These are phyloP conservation scores for Colletotrichum lentis DNA, from an alignment of 2,329 filamentous ascomycete species.

Conservation along the genomic window DNA sequence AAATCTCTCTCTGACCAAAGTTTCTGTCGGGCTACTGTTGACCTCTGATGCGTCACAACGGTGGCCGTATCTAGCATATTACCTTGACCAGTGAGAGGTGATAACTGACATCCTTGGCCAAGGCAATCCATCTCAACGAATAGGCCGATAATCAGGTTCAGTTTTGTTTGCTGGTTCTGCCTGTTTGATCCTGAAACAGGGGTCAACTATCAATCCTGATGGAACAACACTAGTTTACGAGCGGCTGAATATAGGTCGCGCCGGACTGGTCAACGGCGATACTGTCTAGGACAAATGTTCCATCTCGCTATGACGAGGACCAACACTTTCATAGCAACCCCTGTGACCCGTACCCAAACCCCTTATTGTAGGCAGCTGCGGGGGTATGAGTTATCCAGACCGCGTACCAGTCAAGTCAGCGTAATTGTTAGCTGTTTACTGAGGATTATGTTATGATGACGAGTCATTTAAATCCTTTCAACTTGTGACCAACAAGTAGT, in stretches of 20 bases:
- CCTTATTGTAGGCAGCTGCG: background rate
- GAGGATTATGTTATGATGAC: background rate
- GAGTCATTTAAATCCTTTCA: background rate
- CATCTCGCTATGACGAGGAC: background rate
- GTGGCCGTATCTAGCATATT: background rate
- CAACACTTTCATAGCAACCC: background rate
- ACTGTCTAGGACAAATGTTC: background rate
- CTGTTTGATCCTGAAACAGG: background rate
- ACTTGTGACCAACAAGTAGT: background rate
- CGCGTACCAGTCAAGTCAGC: background rate
- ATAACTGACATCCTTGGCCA: background rate
- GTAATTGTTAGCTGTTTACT: background rate
- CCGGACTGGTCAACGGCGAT: background rate
- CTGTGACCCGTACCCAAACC: background rate
- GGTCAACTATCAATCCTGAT: background rate
- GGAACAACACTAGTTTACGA: background rate
- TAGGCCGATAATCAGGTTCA: background rate
- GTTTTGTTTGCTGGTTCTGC: background rate
- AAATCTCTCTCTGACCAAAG: background rate
- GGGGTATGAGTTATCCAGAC: background rate
- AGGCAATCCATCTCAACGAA: background rate
- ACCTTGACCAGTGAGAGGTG: background rate
- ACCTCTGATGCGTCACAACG: background rate
- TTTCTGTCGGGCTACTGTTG: background rate
- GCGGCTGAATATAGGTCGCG: background rate